Evolutionary conservation across 176 grass and related monocot species (phyloP).

Genomic region (Echinochloa phyllopogon): DNA sequence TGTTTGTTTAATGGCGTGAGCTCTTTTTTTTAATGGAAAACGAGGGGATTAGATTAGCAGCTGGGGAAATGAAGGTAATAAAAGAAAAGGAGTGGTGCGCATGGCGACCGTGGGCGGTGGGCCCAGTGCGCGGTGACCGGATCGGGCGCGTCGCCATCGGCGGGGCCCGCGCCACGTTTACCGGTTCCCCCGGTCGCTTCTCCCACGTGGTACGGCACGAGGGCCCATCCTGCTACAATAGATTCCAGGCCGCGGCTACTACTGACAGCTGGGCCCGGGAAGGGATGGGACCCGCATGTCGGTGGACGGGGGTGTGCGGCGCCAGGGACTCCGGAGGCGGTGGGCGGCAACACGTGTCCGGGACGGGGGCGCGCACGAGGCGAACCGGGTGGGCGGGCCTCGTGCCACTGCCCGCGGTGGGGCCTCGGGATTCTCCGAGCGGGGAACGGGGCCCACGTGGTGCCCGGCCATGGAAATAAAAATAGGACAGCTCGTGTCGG

Average conservation of each 20-base stretch:
- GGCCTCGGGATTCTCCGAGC: constrained; percentile 48
- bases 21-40: not conserved
- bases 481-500: not conserved
- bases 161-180: constrained; percentile 30
- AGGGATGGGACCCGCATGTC: accelerated
- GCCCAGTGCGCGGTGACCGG: constrained; percentile 23
- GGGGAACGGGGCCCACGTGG: constrained; percentile 30
- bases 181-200: constrained; percentile 24
- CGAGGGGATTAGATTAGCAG: constrained; percentile 16
- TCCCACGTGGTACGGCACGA: constrained; percentile 42
- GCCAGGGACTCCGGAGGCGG: not conserved
- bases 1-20: not conserved
- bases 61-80: not conserved
- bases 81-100: constrained; percentile 31
- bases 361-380: constrained; percentile 11
- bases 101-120: not conserved
- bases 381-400: not conserved
- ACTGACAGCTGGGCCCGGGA: not conserved
- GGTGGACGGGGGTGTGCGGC: accelerated
- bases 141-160: not conserved
- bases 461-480: not conserved
- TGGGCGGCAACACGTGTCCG: constrained; percentile 27
- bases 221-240: not conserved
- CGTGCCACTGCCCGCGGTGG: constrained; percentile 8
- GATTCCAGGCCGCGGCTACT: accelerated